A percentile compares a stretch with the other conserved stretches of the same genome.
Evolutionary conservation across 345 rosid genomes (phyloP).

Genomic region (Salix arbutifolia): DNA sequence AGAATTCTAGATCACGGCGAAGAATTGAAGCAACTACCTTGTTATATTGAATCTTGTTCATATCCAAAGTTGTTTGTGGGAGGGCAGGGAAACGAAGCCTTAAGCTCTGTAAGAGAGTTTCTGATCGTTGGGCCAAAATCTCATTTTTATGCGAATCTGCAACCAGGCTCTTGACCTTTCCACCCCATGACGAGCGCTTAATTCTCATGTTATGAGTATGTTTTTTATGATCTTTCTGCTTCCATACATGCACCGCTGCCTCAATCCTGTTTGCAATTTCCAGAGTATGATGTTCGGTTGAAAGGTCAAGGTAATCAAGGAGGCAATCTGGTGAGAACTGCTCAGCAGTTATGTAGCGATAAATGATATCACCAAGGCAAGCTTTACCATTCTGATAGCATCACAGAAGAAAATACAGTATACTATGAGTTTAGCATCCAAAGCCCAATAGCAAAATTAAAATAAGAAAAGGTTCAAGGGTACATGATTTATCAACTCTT

Average conservation of each 20-base stretch:
- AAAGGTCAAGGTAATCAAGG: slow-evolving; percentile 79
- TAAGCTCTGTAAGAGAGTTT: slow-evolving; percentile 66
- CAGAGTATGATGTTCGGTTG: slow-evolving; percentile 78
- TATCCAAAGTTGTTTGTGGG: slow-evolving; percentile 86
- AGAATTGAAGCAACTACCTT: slow-evolving; percentile 40
- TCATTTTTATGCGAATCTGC: slow-evolving; percentile 52
- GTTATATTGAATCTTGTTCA: slow-evolving; percentile 93
- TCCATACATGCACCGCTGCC: slow-evolving; percentile 82
- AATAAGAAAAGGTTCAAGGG: background rate
- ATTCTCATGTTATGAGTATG: slow-evolving; percentile 36
- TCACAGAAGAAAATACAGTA: background rate
- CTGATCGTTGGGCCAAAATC: slow-evolving; percentile 67
- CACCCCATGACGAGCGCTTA: slow-evolving; percentile 71
- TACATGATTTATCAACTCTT: background rate
- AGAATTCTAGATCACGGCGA: background rate
- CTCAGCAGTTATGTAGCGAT: slow-evolving; percentile 72
- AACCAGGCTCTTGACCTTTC: slow-evolving; percentile 84
- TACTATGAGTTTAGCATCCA: background rate
- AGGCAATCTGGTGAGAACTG: slow-evolving; percentile 80
- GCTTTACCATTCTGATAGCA: slow-evolving; percentile 61
- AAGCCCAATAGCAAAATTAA: background rate
- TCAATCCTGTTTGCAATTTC: slow-evolving; percentile 84
- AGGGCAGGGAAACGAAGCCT: slow-evolving; percentile 86
- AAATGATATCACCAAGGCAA: slow-evolving; percentile 75
- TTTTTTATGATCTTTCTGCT: slow-evolving; percentile 53